Evolutionary conservation across 805 yeast genomes (phyloP).

Genomic region (Ogataea ganodermae): DNA sequence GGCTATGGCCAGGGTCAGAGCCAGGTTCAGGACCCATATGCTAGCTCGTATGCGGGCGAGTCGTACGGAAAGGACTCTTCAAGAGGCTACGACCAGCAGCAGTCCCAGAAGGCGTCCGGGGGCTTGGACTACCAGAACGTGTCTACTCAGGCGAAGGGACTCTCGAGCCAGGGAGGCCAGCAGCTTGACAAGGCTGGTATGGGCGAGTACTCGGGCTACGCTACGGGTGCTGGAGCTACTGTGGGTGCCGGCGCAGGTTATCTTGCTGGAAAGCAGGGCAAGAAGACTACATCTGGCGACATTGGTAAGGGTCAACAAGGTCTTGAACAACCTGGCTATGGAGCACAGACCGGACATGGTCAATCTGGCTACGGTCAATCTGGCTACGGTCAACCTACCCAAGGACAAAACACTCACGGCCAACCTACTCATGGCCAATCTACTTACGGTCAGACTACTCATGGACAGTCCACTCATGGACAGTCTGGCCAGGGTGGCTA

Average conservation of each 20-base stretch:
- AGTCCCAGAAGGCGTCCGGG: not conserved
- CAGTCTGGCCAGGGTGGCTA: too few species aligned
- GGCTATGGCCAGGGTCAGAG: not conserved
- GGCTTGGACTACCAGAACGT: constrained; percentile 11
- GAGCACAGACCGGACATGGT: too few species aligned
- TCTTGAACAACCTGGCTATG: too few species aligned
- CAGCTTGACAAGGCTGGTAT: constrained; percentile 15
- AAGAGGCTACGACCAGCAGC: not conserved
- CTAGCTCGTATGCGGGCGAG: not conserved
- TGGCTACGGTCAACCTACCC: not conserved
- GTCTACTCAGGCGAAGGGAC: constrained; percentile 11
- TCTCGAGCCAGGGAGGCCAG: constrained; percentile 12
- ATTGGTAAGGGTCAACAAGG: too few species aligned
- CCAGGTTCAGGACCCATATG: not conserved
- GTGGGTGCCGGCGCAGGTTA: constrained; percentile 23
- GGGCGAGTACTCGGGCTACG: constrained; percentile 17
- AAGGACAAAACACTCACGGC: not conserved
- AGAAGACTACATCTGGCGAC: not conserved
- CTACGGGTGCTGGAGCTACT: constrained; percentile 15
- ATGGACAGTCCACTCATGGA: too few species aligned
- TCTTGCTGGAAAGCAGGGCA: constrained; percentile 10
- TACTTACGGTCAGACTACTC: too few species aligned
- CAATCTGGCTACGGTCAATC: not conserved
- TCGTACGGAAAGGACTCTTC: not conserved
- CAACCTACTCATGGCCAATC: too few species aligned